Base-by-base conservation (phyloP, 345 rosid species). In the Salix viminalis region DNA sequence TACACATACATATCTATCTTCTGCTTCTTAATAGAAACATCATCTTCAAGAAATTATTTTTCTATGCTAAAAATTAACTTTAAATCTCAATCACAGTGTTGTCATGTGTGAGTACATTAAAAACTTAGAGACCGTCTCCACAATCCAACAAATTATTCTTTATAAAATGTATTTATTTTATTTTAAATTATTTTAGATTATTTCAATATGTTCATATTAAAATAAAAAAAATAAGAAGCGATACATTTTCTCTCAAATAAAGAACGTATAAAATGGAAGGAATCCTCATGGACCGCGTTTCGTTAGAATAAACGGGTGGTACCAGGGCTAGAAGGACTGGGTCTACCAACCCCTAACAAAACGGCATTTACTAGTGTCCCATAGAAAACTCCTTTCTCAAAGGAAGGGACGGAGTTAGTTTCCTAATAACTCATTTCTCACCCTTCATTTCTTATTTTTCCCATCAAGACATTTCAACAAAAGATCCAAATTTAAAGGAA, bases 401-500 rank as follows among this genome's bases (percentile, higher is more conserved):
- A 75, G 84, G 78, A 64, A 65, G 61, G 41, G 54, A 62, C 13
- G 54, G 28, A 15, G 82, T 76, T 72, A 67, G 56, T 72, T 82
- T 81, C 79, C 80, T 26, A 2, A 0, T 54, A 19, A 32, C 79
- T 54, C 60, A 70, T 84, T 82, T 79, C 85, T 72, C 78, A 80
- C 85, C 85, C 78, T 75, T 81, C 83, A 37, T 79, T 83, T 41
- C 37, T 34, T 34, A 5, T 41, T n/a, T 36, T 48, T 70, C 79
- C 64, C 64, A 58, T 23, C 64, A n/a, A 64, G 73, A 81, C 81
- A 79, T 85, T 85, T 85, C 88, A 83, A 86, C 83, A 4, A 74
- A 73, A 79, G 89, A 85, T 86, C 89, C 87, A 73, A 48, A 32
- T 70, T 88, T 85, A 39, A 60, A 79, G 89, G 85, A 61, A 79